Conservation (phyloP, 495 filamentous ascomycete species). For the Glarea lozoyensis region DNA sequence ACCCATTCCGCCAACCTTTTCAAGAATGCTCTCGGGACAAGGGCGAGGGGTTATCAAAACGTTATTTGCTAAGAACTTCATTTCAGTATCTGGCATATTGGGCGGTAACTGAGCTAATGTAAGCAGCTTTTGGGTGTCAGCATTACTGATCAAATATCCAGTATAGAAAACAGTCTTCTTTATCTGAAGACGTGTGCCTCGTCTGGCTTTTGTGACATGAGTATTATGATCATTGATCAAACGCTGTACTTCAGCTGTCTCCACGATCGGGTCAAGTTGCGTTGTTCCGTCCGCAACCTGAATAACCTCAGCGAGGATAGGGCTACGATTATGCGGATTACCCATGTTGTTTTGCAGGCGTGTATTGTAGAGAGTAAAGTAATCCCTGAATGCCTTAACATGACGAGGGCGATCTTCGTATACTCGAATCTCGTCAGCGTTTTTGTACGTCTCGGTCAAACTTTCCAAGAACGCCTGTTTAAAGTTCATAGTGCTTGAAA, state of each 20-base stretch:
- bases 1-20: slow-evolving; percentile 79
- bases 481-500: slow-evolving; percentile 72
- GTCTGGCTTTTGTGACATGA: slow-evolving; percentile 27
- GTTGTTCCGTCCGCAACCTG: slow-evolving; percentile 72
- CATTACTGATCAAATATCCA: slow-evolving; percentile 72
- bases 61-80: slow-evolving; percentile 80
- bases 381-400: slow-evolving; percentile 74
- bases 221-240: slow-evolving; percentile 83
- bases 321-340: slow-evolving; percentile 35
- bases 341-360: slow-evolving; percentile 27
- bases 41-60: slow-evolving; percentile 79
- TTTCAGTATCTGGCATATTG: slow-evolving; percentile 46
- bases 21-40: slow-evolving; percentile 54
- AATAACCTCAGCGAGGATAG: slow-evolving; percentile 71
- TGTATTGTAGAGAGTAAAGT: slow-evolving; percentile 64
- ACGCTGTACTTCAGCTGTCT: slow-evolving; percentile 77
- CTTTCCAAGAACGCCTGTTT: slow-evolving; percentile 77
- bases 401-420: slow-evolving; percentile 54
- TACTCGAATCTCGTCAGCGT: slow-evolving; percentile 70
- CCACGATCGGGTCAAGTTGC: slow-evolving; percentile 72
- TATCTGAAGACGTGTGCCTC: slow-evolving; percentile 47
- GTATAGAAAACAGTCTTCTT: slow-evolving; percentile 87
- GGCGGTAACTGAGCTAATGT: slow-evolving; percentile 54
- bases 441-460: slow-evolving; percentile 72
- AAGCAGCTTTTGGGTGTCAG: slow-evolving; percentile 61